phyloP scores from a whole-genome alignment of 345 rosid species.

The Jatropha curcas region DNA sequence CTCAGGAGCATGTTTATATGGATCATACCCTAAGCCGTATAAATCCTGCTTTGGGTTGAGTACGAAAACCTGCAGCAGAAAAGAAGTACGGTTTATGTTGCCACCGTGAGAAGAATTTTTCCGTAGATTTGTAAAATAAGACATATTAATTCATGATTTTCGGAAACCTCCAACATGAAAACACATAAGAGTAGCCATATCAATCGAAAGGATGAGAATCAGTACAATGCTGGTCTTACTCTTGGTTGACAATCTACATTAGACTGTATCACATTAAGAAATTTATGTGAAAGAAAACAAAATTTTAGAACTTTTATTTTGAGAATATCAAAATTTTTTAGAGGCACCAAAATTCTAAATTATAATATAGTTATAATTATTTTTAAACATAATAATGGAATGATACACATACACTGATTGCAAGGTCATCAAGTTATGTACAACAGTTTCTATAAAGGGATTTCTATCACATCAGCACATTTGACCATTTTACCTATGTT shows the following conservation, averaged over 20 bases:
- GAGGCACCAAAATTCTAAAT: neutral
- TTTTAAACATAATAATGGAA: too few species aligned
- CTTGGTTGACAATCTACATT: neutral
- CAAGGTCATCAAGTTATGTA: neutral
- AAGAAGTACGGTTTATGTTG: constrained; percentile 8
- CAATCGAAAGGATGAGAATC: neutral
- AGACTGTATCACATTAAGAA: neutral
- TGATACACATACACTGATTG: neutral
- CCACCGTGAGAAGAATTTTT: neutral
- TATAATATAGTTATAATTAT: neutral
- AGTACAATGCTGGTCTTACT: neutral
- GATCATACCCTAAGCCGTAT: constrained; percentile 92
- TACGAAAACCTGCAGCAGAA: constrained; percentile 55
- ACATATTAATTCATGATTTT: neutral
- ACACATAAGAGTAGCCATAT: neutral
- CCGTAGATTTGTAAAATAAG: neutral
- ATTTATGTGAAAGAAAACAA: neutral
- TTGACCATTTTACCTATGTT: too few species aligned
- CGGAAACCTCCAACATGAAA: neutral
- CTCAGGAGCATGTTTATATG: constrained; percentile 95
- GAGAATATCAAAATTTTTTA: neutral
- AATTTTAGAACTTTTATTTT: neutral
- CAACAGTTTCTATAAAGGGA: too few species aligned
- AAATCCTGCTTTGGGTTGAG: constrained; percentile 88
- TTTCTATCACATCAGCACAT: too few species aligned